Base-by-base conservation (phyloP, 371 early-diverging fungal genomes). In the Mucor piriformis region DNA sequence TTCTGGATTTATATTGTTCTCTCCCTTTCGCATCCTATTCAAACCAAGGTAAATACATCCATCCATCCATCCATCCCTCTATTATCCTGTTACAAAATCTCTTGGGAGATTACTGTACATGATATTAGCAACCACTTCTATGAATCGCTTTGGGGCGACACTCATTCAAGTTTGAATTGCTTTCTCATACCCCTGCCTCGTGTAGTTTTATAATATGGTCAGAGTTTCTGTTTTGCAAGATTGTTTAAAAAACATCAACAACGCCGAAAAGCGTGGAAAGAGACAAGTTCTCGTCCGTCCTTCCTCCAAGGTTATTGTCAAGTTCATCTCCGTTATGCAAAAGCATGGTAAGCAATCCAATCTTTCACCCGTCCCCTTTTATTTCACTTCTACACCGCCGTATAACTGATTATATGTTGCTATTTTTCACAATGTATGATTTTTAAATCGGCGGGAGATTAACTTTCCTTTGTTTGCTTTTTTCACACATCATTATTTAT, bases 261-360 rank as follows among this genome's bases (percentile, higher is more conserved):
- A 99, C 80, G 99, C 99, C 69, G 96, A 95, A 85, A 92, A 92
- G 82, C 90, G 89, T 74, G 99, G 98, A 68, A 98, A 98, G 90
- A 91, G 97, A 75, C 97, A 98, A 84, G 98, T 99, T 54, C 75
- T 99, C 63, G 77, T 99, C 77, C 92, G 97, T 66, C 95, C 96
- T 64, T 89, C 92, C 66, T 96, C 96, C 77, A 97, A 97, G 88
- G 96, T 98, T 76, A 90, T 97, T 61, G 86, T 95, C 85, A 93
- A 94, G 85, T 99, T 99, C 91, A 84, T 99, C 63, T 90, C 93
- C 63, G 94, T 95, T 73, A 99, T 99, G 99, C 99, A 98, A 86
- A 93, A 93, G 86, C 95, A 96, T 82, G 96, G 92, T 92, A 84
- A 64, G 88, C 74, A 16, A 34, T 20, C 29, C 29, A n/a, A 11